Evolutionary conservation across 148 eudicot species (phyloP), one percentile per base, ranked within the genome.

Genomic region (Linanthus parryae): DNA sequence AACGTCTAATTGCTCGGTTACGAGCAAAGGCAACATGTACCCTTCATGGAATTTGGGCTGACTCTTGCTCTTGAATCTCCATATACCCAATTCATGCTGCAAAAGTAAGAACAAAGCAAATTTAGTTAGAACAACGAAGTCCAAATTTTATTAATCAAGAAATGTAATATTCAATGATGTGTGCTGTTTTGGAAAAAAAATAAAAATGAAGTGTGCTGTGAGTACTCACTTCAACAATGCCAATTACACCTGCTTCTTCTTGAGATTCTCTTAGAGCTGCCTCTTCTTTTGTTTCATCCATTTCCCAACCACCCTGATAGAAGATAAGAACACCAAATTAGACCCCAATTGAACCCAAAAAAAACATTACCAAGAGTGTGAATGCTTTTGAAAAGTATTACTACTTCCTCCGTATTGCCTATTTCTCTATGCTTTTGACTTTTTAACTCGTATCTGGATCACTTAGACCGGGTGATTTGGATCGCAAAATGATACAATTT

Each of bases 301-400:
- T 44, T 60, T 77, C 83, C 80, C 88, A 77, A 30, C 88, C 82
- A 48, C 80, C 80, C 78, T 76, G 53, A n/a, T n/a, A n/a, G n/a
- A 31, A 25, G 39, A 38, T 44, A 20, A 26, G 11, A 23, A 47
- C 36, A 42, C 2, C 53, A 28, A 36, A 41, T 40, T 25, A n/a
- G 33, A 15, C 12, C 11, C 13, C 6, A 8, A 15, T 48, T 48
- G 2, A 48, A 37, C 12, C 9, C 30, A 48, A 20, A 40, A 48
- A 15, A 29, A n/a, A n/a, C n/a, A n/a, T n/a, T n/a, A n/a, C n/a
- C n/a, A n/a, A n/a, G n/a, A n/a, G n/a, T n/a, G n/a, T n/a, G n/a
- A n/a, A n/a, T n/a, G n/a, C n/a, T n/a, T n/a, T n/a, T n/a, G n/a
- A n/a, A n/a, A n/a, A n/a, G n/a, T n/a, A n/a, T n/a, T n/a, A n/a